A percentile compares a stretch with the other conserved stretches of the same genome.
Conservation (phyloP, 805 yeast genomes). For the Tetrapisispora nanseiensis region DNA sequence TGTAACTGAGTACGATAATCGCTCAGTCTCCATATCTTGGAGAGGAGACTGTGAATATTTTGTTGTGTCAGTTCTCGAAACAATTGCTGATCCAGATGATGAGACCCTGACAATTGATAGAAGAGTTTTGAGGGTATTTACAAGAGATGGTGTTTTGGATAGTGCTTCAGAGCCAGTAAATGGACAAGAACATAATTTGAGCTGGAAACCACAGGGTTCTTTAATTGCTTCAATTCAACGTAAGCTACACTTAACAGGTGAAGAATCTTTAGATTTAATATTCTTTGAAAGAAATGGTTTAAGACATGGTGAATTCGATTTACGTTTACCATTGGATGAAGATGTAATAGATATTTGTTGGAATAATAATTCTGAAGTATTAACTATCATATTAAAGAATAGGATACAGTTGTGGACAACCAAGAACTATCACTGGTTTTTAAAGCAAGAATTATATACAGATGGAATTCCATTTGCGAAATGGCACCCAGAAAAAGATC, state of each 20-base stretch:
- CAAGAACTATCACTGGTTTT: constrained; percentile 91
- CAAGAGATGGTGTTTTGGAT: constrained; percentile 65
- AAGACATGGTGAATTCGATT: constrained; percentile 74
- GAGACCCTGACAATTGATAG: constrained; percentile 34
- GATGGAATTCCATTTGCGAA: constrained; percentile 35
- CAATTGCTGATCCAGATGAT: constrained; percentile 33
- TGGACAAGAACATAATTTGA: constrained; percentile 58
- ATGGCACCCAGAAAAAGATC: constrained; percentile 89
- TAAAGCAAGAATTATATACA: constrained; percentile 62
- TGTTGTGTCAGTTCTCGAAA: constrained; percentile 55
- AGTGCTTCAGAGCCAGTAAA: constrained; percentile 87
- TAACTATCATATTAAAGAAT: constrained; percentile 56
- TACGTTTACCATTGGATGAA: constrained; percentile 48
- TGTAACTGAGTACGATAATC: constrained; percentile 45
- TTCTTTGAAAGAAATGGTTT: constrained; percentile 92
- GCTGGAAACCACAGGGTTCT: constrained; percentile 91
- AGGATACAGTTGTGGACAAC: constrained; percentile 82
- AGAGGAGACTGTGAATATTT: constrained; percentile 90
- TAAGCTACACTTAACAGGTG: constrained; percentile 35
- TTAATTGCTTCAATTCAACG: constrained; percentile 76
- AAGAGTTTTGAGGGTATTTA: constrained; percentile 75
- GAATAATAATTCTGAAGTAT: constrained; percentile 72
- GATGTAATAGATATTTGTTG: constrained; percentile 50
- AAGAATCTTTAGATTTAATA: constrained; percentile 38
- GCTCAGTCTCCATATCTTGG: constrained; percentile 60